These are phyloP conservation scores for Rhizodiscina lignyota DNA, from an alignment of 495 filamentous ascomycete genomes.

Conservation along the genomic window DNA sequence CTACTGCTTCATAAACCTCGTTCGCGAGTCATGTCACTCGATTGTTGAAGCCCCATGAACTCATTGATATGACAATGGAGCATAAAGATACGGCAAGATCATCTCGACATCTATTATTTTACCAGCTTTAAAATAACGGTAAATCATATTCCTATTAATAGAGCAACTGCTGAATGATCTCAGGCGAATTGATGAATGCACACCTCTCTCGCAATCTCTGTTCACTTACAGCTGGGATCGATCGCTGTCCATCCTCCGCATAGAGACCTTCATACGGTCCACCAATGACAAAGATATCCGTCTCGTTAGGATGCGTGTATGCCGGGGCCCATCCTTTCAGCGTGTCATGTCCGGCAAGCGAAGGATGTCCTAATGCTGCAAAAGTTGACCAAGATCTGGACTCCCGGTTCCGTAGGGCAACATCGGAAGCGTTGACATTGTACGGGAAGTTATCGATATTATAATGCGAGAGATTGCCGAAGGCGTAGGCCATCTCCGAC, in stretches of 20 bases:
- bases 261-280: constrained; percentile 4
- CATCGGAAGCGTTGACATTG: constrained; percentile 1
- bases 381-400: constrained; percentile 3
- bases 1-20: too few species aligned
- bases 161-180: too few species aligned
- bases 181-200: constrained; percentile 6
- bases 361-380: not conserved
- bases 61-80: too few species aligned
- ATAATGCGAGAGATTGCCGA: constrained; percentile 4
- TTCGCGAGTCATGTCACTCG: too few species aligned
- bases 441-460: constrained; percentile 2
- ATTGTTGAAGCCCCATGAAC: too few species aligned
- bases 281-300: constrained; percentile 3
- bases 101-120: too few species aligned
- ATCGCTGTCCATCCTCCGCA: not conserved
- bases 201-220: constrained; percentile 8
- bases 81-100: too few species aligned
- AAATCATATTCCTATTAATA: too few species aligned
- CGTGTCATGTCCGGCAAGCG: not conserved
- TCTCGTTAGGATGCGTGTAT: not conserved
- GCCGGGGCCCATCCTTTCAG: constrained; percentile 1
- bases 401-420: not conserved
- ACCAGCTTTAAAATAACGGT: too few species aligned
- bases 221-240: too few species aligned
- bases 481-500: constrained; percentile 7